Evolutionary conservation across 2,329 filamentous ascomycete genomes (phyloP).

Genomic region (Chaetomium sp.): DNA sequence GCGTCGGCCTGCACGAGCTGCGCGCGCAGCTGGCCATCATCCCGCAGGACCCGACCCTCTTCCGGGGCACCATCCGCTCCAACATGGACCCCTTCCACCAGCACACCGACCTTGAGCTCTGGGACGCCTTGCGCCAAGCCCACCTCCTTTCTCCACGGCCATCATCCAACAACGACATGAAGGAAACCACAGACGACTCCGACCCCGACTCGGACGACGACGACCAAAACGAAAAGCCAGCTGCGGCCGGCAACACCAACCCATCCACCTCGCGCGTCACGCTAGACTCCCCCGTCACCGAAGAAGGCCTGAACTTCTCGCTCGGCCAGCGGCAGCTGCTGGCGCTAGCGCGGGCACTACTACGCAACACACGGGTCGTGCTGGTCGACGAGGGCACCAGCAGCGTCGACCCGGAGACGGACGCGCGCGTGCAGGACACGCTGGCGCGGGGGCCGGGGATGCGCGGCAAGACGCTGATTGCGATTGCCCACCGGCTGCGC

Average conservation of each 20-base stretch:
- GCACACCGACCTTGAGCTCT: conserved; percentile 11
- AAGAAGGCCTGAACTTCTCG: conserved; percentile 74
- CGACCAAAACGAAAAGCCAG: neutral
- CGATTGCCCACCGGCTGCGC: conserved; percentile 74
- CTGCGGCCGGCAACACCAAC: neutral
- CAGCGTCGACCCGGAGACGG: conserved; percentile 76
- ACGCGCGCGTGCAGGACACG: conserved; percentile 70
- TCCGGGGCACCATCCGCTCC: conserved; percentile 20
- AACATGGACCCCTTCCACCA: conserved; percentile 26
- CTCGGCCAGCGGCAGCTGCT: conserved; percentile 77
- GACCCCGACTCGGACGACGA: neutral
- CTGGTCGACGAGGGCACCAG: conserved; percentile 78
- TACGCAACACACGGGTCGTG: conserved; percentile 73
- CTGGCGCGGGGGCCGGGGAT: conserved; percentile 69
- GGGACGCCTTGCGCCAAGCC: neutral
- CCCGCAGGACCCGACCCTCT: conserved; percentile 28
- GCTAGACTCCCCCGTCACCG: conserved; percentile 51
- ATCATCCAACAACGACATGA: neutral
- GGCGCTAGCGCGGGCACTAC: conserved; percentile 72
- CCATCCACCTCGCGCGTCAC: neutral
- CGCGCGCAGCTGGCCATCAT: conserved; percentile 38
- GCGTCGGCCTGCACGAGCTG: conserved; percentile 3
- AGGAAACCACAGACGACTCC: neutral
- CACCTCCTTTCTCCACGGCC: neutral
- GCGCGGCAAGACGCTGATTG: conserved; percentile 66